A percentile compares a stretch with the other conserved stretches of the same genome.
These are phyloP conservation scores for Fusarium globosum DNA, from an alignment of 2,329 filamentous ascomycete species.

Conservation along the genomic window DNA sequence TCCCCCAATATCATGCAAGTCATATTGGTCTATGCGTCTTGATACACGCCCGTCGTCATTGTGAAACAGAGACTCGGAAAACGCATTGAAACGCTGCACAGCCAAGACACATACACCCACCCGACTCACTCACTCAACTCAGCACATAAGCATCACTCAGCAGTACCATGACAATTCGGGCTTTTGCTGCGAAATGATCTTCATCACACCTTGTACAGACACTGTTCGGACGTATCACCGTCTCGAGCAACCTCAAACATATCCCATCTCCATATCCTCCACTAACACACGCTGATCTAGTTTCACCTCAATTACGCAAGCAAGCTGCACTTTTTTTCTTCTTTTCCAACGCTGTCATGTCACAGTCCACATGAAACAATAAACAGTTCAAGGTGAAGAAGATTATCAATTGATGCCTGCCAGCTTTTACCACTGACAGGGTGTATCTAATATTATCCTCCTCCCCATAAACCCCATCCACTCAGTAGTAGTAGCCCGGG, in stretches of 20 bases:
- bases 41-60: constrained; percentile 12
- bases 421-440: constrained; percentile 39
- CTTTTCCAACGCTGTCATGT: neutral
- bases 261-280: constrained; percentile 1
- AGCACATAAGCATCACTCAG: constrained; percentile 4
- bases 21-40: constrained; percentile 1
- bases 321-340: neutral
- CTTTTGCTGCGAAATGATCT: constrained; percentile 32
- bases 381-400: constrained; percentile 28
- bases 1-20: constrained; percentile 14
- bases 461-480: constrained; percentile 15
- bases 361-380: neutral
- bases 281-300: constrained; percentile 16
- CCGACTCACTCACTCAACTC: neutral
- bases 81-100: constrained; percentile 16
- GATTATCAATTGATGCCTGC: constrained; percentile 38
- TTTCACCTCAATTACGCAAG: constrained; percentile 17
- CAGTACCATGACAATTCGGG: constrained; percentile 26
- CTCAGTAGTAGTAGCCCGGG: constrained; percentile 4
- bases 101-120: constrained; percentile 20
- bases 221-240: constrained; percentile 18
- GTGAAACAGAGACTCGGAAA: constrained; percentile 32
- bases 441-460: constrained; percentile 31
- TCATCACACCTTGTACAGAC: constrained; percentile 23
- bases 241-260: constrained; percentile 29